phyloP scores from a whole-genome alignment of 1,284 basidiomycete genomes.

The Ceratobasidium sp. region DNA sequence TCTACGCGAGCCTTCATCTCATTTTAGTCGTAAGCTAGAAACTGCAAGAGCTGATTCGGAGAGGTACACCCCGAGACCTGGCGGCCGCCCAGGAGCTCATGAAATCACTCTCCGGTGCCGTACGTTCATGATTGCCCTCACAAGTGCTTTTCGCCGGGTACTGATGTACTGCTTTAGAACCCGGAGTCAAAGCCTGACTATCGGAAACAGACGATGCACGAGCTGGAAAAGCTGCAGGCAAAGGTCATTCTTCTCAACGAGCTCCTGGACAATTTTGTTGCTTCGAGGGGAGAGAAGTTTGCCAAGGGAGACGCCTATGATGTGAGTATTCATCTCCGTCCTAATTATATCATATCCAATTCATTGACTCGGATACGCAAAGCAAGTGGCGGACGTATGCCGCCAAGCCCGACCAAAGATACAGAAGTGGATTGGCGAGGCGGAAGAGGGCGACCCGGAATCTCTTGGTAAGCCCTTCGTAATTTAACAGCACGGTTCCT shows the following conservation, averaged over 20 bases:
- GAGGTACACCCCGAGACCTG: constrained; percentile 95
- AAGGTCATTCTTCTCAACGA: constrained; percentile 95
- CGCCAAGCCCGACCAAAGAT: constrained; percentile 89
- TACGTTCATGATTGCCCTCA: constrained; percentile 49
- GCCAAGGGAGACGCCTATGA: constrained; percentile 94
- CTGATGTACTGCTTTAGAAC: constrained; percentile 60
- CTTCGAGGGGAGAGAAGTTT: constrained; percentile 72
- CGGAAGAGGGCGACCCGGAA: constrained; percentile 82
- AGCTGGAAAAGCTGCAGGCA: constrained; percentile 94
- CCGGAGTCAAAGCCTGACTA: constrained; percentile 95
- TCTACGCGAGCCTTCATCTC: constrained; percentile 6
- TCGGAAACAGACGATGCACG: constrained; percentile 85
- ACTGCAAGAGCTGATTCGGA: constrained; percentile 95
- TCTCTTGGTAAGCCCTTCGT: constrained; percentile 73
- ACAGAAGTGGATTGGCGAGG: constrained; percentile 98
- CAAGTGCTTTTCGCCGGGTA: background rate
- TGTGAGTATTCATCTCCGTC: constrained; percentile 59
- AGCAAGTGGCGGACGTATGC: constrained; percentile 92
- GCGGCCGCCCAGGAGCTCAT: constrained; percentile 97
- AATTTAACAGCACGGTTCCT: background rate
- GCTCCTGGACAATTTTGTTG: constrained; percentile 93
- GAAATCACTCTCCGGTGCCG: constrained; percentile 93
- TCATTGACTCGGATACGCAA: constrained; percentile 29
- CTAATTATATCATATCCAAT: constrained; percentile 6
- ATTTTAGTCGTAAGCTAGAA: constrained; percentile 61